Percentiles rank a stretch among this genome's conserved stretches.
phyloP scores from a whole-genome alignment of 2,329 filamentous ascomycete species.

The Pyricularia pennisetigena region DNA sequence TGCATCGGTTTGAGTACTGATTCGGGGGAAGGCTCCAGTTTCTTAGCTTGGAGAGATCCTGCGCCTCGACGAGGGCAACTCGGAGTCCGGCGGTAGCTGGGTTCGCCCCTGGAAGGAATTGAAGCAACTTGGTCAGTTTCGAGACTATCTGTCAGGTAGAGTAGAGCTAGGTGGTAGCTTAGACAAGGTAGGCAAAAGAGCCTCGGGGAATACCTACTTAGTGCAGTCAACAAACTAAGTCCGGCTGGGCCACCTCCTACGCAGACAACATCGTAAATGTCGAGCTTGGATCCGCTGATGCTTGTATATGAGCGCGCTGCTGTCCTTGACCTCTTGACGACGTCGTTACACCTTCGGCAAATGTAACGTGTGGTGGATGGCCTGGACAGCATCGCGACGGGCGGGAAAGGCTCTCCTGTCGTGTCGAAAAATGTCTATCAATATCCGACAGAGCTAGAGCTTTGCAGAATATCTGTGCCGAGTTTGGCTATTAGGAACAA shows the following conservation, averaged over 20 bases:
- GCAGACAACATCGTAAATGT: conserved; percentile 89
- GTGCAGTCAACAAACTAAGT: conserved; percentile 67
- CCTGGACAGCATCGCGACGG: conserved; percentile 1
- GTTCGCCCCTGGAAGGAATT: conserved; percentile 52
- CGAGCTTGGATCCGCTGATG: conserved; percentile 33
- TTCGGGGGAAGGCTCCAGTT: conserved; percentile 56
- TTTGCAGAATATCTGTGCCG: neutral
- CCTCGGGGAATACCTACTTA: conserved; percentile 43
- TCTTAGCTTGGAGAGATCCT: conserved; percentile 64
- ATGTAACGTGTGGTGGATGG: neutral
- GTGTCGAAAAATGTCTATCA: neutral
- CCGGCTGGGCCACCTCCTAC: conserved; percentile 86
- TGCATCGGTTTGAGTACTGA: conserved; percentile 87
- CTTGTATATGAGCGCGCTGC: conserved; percentile 24
- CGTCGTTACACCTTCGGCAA: conserved; percentile 2
- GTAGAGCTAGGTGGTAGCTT: neutral
- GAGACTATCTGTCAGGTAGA: neutral
- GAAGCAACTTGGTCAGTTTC: neutral
- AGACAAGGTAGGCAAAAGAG: neutral
- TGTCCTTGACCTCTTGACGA: neutral
- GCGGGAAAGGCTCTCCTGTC: neutral
- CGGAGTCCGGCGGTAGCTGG: conserved; percentile 66
- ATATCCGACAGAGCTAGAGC: neutral
- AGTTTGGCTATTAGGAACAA: neutral
- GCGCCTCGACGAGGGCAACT: conserved; percentile 82